These are phyloP conservation scores for Russula sp. DNA, from an alignment of 768 basidiomycete genomes.

Conservation along the genomic window DNA sequence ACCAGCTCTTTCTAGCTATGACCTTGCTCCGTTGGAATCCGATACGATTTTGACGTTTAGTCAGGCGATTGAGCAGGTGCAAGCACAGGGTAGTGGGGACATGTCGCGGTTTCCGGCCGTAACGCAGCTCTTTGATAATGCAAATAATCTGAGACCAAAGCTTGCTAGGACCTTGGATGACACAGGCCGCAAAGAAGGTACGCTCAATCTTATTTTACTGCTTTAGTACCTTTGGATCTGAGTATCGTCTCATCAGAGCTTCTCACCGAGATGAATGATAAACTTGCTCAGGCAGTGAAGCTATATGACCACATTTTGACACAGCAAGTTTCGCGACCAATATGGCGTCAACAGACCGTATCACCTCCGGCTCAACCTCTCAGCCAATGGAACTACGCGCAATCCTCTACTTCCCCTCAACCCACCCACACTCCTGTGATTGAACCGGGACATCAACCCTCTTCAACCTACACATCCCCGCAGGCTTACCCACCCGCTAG, in stretches of 20 bases:
- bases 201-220: constrained; percentile 24
- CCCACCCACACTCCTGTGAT: not conserved
- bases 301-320: constrained; percentile 86
- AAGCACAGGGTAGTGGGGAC: constrained; percentile 69
- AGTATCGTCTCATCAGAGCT: constrained; percentile 46
- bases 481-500: constrained; percentile 2
- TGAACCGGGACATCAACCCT: constrained; percentile 3
- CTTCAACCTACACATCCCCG: constrained; percentile 6
- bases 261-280: constrained; percentile 89
- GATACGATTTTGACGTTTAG: constrained; percentile 87
- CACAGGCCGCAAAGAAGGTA: constrained; percentile 77
- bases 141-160: constrained; percentile 70
- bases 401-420: not conserved
- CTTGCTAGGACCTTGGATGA: constrained; percentile 81
- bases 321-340: constrained; percentile 67
- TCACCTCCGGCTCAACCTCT: constrained; percentile 7
- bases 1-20: constrained; percentile 64
- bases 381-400: constrained; percentile 11
- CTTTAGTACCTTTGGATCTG: not conserved
- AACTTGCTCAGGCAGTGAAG: constrained; percentile 86
- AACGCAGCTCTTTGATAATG: constrained; percentile 77
- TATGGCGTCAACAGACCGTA: constrained; percentile 28
- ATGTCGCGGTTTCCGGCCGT: constrained; percentile 78
- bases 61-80: constrained; percentile 81
- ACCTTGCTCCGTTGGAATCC: constrained; percentile 72